Conservation (phyloP, 2,329 filamentous ascomycete species). For the Fusarium annulatum region DNA sequence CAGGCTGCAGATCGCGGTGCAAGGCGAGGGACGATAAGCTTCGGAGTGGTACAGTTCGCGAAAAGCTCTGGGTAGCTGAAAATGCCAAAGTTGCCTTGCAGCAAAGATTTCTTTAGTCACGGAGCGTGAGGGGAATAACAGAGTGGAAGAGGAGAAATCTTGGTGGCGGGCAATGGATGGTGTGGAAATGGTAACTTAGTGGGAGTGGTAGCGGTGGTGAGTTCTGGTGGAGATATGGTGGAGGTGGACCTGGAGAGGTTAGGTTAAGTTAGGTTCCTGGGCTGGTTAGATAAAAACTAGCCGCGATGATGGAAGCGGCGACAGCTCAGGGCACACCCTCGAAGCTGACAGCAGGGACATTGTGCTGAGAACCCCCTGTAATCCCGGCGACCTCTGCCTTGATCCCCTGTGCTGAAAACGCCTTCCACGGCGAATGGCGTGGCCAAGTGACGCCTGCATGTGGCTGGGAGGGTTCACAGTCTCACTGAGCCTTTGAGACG, state of each 20-base stretch:
- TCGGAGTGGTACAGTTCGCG: constrained; percentile 17
- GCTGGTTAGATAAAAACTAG: constrained; percentile 28
- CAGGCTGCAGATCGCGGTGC: constrained; percentile 39
- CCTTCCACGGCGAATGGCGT: constrained; percentile 32
- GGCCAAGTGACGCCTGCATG: constrained; percentile 30
- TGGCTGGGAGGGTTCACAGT: constrained; percentile 20
- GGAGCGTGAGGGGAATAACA: constrained; percentile 28
- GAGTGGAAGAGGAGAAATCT: constrained; percentile 40
- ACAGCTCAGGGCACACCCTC: constrained; percentile 20
- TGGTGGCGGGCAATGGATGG: constrained; percentile 42
- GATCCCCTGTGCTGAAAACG: constrained; percentile 27
- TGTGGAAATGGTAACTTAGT: constrained; percentile 31
- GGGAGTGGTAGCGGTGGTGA: constrained; percentile 39
- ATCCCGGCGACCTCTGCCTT: constrained; percentile 16
- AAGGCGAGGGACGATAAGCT: constrained; percentile 30
- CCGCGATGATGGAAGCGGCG: constrained; percentile 44
- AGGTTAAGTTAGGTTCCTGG: constrained; percentile 13
- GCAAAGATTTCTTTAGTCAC: constrained; percentile 6
- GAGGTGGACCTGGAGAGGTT: constrained; percentile 40
- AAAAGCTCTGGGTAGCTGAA: background rate
- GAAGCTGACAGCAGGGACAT: constrained; percentile 9
- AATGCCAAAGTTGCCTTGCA: constrained; percentile 27
- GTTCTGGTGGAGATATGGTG: constrained; percentile 40
- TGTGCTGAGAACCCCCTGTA: constrained; percentile 19
- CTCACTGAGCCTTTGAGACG: background rate